A percentile compares a stretch with the other conserved stretches of the same genome.
phyloP scores from a whole-genome alignment of 495 filamentous ascomycete species.

The Hypoxylon cercidicola region DNA sequence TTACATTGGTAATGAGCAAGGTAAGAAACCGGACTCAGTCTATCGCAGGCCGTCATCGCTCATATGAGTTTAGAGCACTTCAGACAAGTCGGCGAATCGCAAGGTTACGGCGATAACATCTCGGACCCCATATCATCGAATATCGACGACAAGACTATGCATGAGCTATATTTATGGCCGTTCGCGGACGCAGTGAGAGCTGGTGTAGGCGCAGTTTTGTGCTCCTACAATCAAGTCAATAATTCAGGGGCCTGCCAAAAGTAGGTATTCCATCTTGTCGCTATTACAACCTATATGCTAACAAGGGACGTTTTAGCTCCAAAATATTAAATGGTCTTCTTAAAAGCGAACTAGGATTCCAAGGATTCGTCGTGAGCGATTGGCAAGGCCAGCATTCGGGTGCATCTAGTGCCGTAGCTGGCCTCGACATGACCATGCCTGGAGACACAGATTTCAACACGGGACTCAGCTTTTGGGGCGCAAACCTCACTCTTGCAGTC shows the following conservation, averaged over 20 bases:
- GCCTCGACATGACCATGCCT: conserved; percentile 96
- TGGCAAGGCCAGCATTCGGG: conserved; percentile 91
- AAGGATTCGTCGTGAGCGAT: conserved; percentile 92
- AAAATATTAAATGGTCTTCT: conserved; percentile 82
- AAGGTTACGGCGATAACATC: conserved; percentile 71
- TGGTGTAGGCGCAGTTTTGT: conserved; percentile 90
- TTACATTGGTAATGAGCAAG: conserved; percentile 75
- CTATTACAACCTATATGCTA: conserved; percentile 72
- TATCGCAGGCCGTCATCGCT: background rate
- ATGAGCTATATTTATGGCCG: conserved; percentile 90
- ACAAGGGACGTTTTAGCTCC: conserved; percentile 63
- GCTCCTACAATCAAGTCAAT: conserved; percentile 92
- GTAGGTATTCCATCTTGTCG: conserved; percentile 25
- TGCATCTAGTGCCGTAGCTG: conserved; percentile 79
- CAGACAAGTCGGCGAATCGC: conserved; percentile 74
- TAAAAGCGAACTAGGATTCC: conserved; percentile 92
- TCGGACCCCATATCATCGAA: conserved; percentile 77
- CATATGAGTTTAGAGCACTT: conserved; percentile 71
- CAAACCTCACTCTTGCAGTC: conserved; percentile 83
- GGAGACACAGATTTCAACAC: conserved; percentile 82
- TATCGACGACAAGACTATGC: conserved; percentile 92
- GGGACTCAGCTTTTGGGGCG: conserved; percentile 81
- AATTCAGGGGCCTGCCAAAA: conserved; percentile 88
- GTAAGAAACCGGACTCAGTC: conserved; percentile 29
- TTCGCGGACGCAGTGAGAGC: conserved; percentile 56